phyloP scores from a whole-genome alignment of 208 protist species.

The Leishmania guyanensis region DNA sequence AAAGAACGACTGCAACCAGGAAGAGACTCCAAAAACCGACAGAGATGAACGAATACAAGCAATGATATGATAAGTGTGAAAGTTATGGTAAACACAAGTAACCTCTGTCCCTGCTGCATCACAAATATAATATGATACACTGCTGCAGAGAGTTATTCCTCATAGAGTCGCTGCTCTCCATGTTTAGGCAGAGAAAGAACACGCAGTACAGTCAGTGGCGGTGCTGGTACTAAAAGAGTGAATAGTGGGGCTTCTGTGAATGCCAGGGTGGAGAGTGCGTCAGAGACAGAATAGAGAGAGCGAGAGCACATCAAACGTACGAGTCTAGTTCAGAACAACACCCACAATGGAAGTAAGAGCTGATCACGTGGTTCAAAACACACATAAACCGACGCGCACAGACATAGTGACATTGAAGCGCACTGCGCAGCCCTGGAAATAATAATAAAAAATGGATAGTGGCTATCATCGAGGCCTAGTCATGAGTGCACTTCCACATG shows the following conservation, averaged over 20 bases:
- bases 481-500: background rate
- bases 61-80: background rate
- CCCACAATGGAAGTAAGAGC: background rate
- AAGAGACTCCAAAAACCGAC: background rate
- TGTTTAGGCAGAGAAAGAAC: background rate
- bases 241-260: background rate
- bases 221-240: background rate
- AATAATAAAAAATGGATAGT: background rate
- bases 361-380: background rate
- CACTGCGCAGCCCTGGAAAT: background rate
- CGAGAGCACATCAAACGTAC: background rate
- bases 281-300: background rate
- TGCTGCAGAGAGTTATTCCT: background rate
- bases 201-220: background rate
- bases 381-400: background rate
- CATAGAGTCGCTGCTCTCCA: background rate
- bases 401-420: background rate
- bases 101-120: background rate
- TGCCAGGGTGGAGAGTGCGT: background rate
- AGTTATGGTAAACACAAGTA: background rate
- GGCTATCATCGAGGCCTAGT: background rate
- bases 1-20: background rate
- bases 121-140: background rate
- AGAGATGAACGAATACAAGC: background rate
- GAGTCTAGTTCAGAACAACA: background rate